Evolutionary conservation across 192 early-diverging fungal genomes (phyloP).

Genomic region (Oehlia diaphana): DNA sequence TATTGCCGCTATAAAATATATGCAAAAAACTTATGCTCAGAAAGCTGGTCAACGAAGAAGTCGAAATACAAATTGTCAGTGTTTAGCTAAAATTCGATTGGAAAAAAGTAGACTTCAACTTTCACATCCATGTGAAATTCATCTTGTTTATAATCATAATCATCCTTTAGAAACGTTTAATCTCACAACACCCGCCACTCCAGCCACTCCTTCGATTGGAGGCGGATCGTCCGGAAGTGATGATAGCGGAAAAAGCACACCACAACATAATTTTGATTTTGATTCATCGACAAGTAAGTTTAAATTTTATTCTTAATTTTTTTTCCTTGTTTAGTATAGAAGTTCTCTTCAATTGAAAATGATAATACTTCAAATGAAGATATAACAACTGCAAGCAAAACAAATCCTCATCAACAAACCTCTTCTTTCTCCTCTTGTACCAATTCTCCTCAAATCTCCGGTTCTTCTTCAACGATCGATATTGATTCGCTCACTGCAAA

Average conservation of each 20-base stretch:
- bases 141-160: slow-evolving; percentile 26
- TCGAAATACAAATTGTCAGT: slow-evolving; percentile 31
- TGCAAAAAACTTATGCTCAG: slow-evolving; percentile 33
- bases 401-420: neutral
- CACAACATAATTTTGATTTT: slow-evolving; percentile 20
- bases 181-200: neutral
- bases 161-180: slow-evolving; percentile 24
- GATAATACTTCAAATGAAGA: neutral
- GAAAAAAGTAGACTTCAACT: slow-evolving; percentile 22
- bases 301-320: neutral
- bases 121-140: slow-evolving; percentile 28
- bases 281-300: slow-evolving; percentile 5
- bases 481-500: neutral
- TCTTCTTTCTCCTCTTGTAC: neutral
- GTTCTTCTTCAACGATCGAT: neutral
- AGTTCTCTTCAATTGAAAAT: neutral
- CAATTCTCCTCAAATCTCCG: neutral
- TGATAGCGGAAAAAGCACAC: slow-evolving; percentile 5
- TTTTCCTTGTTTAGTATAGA: neutral
- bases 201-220: neutral
- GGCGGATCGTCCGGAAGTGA: neutral
- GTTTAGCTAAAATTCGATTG: slow-evolving; percentile 28
- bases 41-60: slow-evolving; percentile 26
- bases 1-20: slow-evolving; percentile 31
- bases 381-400: slow-evolving; percentile 2